Evolutionary conservation across 164 flowering plant species (phyloP), one percentile per base, ranked within the genome.

Genomic region (Paratinospora sagittata): DNA sequence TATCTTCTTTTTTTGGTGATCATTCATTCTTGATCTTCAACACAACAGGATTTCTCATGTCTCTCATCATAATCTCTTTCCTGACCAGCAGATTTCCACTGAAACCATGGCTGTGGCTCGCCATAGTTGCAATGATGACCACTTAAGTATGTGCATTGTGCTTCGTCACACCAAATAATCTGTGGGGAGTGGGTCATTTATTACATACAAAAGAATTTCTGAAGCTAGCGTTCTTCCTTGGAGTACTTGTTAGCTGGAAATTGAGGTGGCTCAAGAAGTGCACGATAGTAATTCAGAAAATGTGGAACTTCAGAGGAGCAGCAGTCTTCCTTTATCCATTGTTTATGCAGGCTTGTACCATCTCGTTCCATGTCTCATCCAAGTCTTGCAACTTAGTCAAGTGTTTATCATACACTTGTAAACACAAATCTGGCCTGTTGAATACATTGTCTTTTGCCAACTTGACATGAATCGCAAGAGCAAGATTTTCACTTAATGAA

Each of bases 1-100:
- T 34, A 37, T 63, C 10, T 60, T 63, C 49, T 65, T n/a, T n/a
- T n/a, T n/a, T n/a, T n/a, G n/a, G n/a, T n/a, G n/a, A n/a, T n/a
- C n/a, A n/a, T 65, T 65, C 63, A 21, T 63, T 5, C 30, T 34
- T 8, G 75, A 66, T 17, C 67, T 67, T 39, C 45, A 26, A 14
- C n/a, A n/a, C n/a, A n/a, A n/a, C n/a, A n/a, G n/a, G n/a, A n/a
- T n/a, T n/a, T n/a, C n/a, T n/a, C n/a, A 67, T 39, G 36, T 73
- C 75, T 66, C 60, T 73, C 0, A 12, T 17, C 13, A 73, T 67
- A 30, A 73, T 73, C 34, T 26, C 27, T 8, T 11, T 66, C 1
- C 57, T 65, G 21, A 72, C 74, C 8, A 65, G 47, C 26, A 64
- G 36, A 30, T 60, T 60, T 41, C 70, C 71, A 24, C 66, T 73